Evolutionary conservation across 345 rosid genomes (phyloP), one percentile per base, ranked within the genome.

Genomic region (Brassica rapa): DNA sequence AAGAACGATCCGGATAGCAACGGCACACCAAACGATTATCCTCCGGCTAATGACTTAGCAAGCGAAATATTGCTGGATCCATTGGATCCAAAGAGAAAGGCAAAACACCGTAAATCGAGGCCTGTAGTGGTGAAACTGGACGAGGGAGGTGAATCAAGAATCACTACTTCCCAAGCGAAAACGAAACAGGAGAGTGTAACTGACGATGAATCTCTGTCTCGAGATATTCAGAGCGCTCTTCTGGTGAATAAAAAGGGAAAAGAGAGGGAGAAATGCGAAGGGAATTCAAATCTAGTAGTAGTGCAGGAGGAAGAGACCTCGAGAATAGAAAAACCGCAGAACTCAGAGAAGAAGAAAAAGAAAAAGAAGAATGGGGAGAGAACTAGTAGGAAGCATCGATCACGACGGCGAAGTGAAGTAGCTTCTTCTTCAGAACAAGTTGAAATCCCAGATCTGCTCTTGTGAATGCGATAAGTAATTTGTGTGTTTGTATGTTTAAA

Each of bases 91-190:
- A 86, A 81, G 87, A 86, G 76, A 82, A 92, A 87, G 66, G 72
- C 86, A 7, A 86, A 77, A 66, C 79, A 78, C 69, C 84, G 83
- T 64, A 94, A 94, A 74, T 86, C 87, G 27, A 89, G 98, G 84
- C 98, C 98, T 62, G 93, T 92, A 63, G 97, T 92, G 55, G 93
- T 94, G 76, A 92, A 88, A 82, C 86, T 94, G 73, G 93, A 91
- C 72, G 97, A 87, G 37, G 94, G 85, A 72, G 90, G 86, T 73
- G 88, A 49, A 56, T 55, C 62, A 64, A 65, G 61, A 56, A 39
- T 27, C 33, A 64, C 12, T 12, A 43, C 32, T 53, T 27, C 8
- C 10, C 77, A 25, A 72, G 62, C 16, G 16, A 69, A 15, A 87
- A 80, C 82, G 82, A 70, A 77, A 6, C 6, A 72, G 83, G 57